These are phyloP conservation scores for Chenopodium album DNA, from an alignment of 148 eudicot genomes.

Conservation along the genomic window DNA sequence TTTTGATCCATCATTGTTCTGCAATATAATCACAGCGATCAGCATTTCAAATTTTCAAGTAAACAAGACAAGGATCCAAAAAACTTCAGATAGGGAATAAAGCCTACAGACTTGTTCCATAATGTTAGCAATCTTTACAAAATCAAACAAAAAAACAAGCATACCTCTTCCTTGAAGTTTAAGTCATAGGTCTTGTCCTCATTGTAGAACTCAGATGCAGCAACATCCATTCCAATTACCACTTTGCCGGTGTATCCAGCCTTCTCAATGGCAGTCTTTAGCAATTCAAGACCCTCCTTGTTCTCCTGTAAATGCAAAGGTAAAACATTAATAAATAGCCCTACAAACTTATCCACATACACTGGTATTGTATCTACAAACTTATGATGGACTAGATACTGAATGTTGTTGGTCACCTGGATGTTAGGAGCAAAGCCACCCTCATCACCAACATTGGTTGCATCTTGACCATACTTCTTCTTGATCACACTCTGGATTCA, in stretches of 20 bases:
- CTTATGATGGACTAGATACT: neutral
- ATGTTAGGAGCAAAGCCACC: slow-evolving; percentile 99
- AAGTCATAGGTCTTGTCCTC: slow-evolving; percentile 86
- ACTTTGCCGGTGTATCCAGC: slow-evolving; percentile 96
- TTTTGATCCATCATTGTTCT: slow-evolving; percentile 82
- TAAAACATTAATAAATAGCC: slow-evolving; percentile 8
- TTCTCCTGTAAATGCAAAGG: slow-evolving; percentile 64
- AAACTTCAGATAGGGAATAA: too few species aligned
- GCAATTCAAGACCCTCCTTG: slow-evolving; percentile 97
- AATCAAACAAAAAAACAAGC: neutral
- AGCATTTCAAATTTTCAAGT: neutral
- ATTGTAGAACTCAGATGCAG: slow-evolving; percentile 92
- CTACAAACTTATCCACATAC: neutral
- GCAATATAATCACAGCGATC: slow-evolving; percentile 22
- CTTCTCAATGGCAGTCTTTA: slow-evolving; percentile 89
- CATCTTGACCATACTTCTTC: slow-evolving; percentile 99
- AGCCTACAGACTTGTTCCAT: neutral
- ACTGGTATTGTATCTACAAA: too few species aligned
- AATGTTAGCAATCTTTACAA: neutral
- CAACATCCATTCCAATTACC: slow-evolving; percentile 99
- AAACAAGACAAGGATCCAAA: neutral
- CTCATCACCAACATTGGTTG: slow-evolving; percentile 98
- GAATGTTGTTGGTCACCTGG: slow-evolving; percentile 45
- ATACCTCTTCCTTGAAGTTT: slow-evolving; percentile 97
- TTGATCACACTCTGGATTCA: slow-evolving; percentile 78